Evolutionary conservation across 306 rosid species (phyloP), one percentile per base, ranked within the genome.

Genomic region (Geum urbanum): DNA sequence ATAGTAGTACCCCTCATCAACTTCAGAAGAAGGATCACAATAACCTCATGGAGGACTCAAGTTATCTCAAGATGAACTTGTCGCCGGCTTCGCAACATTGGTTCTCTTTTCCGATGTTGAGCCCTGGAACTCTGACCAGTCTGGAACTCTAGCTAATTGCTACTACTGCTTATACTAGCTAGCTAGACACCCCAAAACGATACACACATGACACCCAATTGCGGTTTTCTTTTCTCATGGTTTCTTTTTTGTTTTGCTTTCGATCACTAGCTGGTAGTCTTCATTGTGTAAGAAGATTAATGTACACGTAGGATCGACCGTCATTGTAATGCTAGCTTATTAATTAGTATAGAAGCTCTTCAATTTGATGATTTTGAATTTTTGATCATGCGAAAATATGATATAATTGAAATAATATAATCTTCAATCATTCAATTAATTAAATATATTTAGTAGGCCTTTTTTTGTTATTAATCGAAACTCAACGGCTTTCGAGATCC

Each of bases 81-180:
- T 82, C 92, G 1, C 71, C 91, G 4, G 71, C 92, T 77, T 78
- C 89, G 44, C 55, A 70, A 63, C 67, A 60, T 72, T 84, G 88
- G 88, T 76, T 19, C 62, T 80, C 83, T 39, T 71, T 73, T 66
- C 81, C 86, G 49, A 66, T 50, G n/a, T 39, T 76, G 49, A 82
- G 78, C 62, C 88, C 86, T 5, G 84, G 73, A 72, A 77, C 80
- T 65, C 75, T 67, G 15, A 67, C 75, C 69, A 66, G 69, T 62
- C 63, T 77, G 67, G 80, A 76, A 51, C 79, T 81, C 61, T 59
- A 59, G 44, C 43, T 32, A 32, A 35, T 14, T 19, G 2, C 16
- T 35, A 37, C 37, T 1, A 35, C 24, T 27, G 63, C 63, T 18
- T 58, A 32, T 6, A 58, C 63, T 57, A 57, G 63, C 63, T 57